phyloP scores from a whole-genome alignment of 345 rosid species.

The Reutealis trisperma region DNA sequence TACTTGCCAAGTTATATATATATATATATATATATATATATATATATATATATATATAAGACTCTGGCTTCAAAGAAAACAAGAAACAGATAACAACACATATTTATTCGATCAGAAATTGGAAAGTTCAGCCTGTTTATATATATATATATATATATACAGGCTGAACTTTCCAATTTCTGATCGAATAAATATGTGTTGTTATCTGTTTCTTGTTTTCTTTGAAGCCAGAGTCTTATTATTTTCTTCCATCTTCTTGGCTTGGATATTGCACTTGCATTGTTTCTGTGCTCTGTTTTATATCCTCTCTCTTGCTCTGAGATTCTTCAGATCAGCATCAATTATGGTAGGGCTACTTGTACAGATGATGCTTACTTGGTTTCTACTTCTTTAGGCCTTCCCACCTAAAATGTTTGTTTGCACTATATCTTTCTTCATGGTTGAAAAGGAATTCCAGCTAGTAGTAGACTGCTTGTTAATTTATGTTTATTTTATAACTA shows the following conservation, averaged over 20 bases:
- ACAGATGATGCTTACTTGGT: too few relatives aligned
- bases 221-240: neutral
- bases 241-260: neutral
- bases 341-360: neutral
- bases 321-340: neutral
- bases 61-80: neutral
- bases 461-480: neutral
- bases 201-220: neutral
- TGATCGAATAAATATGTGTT: neutral
- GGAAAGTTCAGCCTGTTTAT: neutral
- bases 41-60: too few relatives aligned
- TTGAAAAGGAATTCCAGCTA: neutral
- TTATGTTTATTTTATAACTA: neutral
- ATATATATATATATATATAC: too few relatives aligned
- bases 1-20: neutral
- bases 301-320: neutral
- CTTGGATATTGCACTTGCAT: neutral
- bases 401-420: neutral
- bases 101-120: neutral
- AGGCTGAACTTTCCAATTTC: neutral
- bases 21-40: too few relatives aligned
- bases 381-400: neutral
- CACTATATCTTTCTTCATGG: constrained; percentile 1
- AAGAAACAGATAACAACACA: neutral
- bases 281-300: neutral